Percentiles rank a stretch among this genome's conserved stretches.
These are phyloP conservation scores for Saccharomycopsis oosterbeekiorum DNA, from an alignment of 805 yeast genomes.

Conservation along the genomic window DNA sequence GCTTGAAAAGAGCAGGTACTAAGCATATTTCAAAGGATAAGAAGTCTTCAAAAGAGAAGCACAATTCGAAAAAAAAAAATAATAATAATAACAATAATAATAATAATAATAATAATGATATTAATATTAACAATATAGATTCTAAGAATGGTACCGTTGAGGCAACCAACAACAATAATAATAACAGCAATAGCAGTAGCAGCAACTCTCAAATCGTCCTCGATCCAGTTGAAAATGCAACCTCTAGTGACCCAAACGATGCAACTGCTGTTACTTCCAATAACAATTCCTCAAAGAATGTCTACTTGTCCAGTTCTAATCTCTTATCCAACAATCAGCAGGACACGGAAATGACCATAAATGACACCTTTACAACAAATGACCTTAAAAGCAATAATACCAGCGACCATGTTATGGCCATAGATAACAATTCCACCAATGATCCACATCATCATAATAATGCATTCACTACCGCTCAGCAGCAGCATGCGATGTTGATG, in stretches of 20 bases:
- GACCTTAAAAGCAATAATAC: background rate
- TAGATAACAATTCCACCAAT: background rate
- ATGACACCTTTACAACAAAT: background rate
- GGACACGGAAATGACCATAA: background rate
- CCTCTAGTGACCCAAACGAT: background rate
- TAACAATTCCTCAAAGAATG: background rate
- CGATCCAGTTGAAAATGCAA: background rate
- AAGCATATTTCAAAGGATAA: conserved; percentile 17
- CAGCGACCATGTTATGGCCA: background rate
- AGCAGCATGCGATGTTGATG: background rate
- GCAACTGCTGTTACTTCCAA: background rate
- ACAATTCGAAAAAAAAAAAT: background rate
- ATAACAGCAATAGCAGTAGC: background rate
- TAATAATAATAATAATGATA: background rate
- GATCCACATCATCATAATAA: background rate
- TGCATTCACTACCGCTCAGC: background rate
- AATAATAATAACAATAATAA: background rate
- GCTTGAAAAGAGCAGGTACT: conserved; percentile 16
- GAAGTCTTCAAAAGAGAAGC: conserved; percentile 10
- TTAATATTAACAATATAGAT: no score
- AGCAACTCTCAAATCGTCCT: background rate
- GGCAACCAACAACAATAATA: background rate
- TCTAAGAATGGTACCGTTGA: background rate
- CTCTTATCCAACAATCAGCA: conserved; percentile 6
- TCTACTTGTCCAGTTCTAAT: conserved; percentile 9